Conservation (phyloP, 176 grass and related monocot species). For the Phyllostachys edulis region DNA sequence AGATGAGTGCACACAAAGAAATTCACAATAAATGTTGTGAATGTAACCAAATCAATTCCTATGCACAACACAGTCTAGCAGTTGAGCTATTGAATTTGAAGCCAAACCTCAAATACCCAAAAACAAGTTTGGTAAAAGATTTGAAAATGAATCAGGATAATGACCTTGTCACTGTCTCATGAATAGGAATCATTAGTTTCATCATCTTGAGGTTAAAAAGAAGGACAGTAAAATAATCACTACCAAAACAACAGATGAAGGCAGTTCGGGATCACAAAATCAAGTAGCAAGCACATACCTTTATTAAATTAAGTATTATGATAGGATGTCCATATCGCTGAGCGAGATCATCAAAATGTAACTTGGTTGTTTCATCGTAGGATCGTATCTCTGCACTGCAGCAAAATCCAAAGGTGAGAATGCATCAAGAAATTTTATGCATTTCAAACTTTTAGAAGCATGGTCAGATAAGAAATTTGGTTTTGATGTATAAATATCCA, state of each 20-base stretch:
- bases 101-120: conserved; percentile 10
- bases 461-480: background rate
- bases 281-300: conserved; percentile 48
- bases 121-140: background rate
- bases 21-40: background rate
- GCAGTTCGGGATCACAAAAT: conserved; percentile 23
- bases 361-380: conserved; percentile 92
- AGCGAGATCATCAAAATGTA: conserved; percentile 92
- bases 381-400: conserved; percentile 99
- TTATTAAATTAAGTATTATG: conserved; percentile 98
- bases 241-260: background rate
- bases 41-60: background rate
- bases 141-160: background rate
- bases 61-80: background rate
- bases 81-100: background rate
- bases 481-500: background rate
- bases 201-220: conserved; percentile 12
- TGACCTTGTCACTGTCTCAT: background rate
- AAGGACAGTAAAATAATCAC: background rate
- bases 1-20: background rate
- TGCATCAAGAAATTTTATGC: background rate
- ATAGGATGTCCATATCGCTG: conserved; percentile 91
- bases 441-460: conserved; percentile 16
- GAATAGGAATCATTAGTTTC: background rate
- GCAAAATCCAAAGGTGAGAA: conserved; percentile 31